Evolutionary conservation across 2,329 filamentous ascomycete genomes (phyloP), one percentile per base, ranked within the genome.

Genomic region (Scopulariopsis brevicaulis): DNA sequence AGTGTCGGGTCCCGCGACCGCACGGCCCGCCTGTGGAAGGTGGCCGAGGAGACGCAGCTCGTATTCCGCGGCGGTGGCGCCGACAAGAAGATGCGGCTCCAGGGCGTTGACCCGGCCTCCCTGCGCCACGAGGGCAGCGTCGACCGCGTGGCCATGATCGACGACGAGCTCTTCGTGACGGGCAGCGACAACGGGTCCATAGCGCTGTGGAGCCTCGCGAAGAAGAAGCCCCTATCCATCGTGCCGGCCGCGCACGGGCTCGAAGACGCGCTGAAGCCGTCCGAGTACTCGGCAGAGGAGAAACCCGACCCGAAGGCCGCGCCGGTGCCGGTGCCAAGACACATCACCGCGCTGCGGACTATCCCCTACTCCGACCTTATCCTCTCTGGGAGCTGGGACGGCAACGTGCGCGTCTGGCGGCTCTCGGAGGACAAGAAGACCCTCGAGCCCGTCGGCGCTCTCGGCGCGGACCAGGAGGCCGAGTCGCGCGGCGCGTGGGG

Each of bases 331-430:
- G 81, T 86, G 63, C 89, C 94, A 4, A 81, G 93, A 67, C 95
- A 89, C 80, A 94, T 99, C 69, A 99, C 94, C 1, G 92, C 93
- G 6, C 76, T 99, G 51, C 79, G 85, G 54, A 87, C 90, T 0
- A 80, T 99, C 54, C 93, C 94, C 0, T 96, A 92, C 70, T 93
- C 90, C 5, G 91, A 99, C 66, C 76, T 96, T 55, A 83, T 99
- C 59, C 77, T 99, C 55, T 95, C 86, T 63, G 94, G 93, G 35
- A 96, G 90, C 71, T 99, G 93, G 92, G 94, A 96, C 68, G 94
- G 94, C 2, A 85, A 83, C 70, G 79, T 99, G 59, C 80, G 93
- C 55, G 86, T 86, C 5, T 99, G 94, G 94, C 84, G 81, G 60
- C 78, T 99, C 22, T 87, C 85, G 57, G 83, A 89, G 50, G 93